Percentiles rank a stretch among this genome's conserved stretches.
Conservation (phyloP, 1,284 basidiomycete genomes). For the Schizopora paradoxa region DNA sequence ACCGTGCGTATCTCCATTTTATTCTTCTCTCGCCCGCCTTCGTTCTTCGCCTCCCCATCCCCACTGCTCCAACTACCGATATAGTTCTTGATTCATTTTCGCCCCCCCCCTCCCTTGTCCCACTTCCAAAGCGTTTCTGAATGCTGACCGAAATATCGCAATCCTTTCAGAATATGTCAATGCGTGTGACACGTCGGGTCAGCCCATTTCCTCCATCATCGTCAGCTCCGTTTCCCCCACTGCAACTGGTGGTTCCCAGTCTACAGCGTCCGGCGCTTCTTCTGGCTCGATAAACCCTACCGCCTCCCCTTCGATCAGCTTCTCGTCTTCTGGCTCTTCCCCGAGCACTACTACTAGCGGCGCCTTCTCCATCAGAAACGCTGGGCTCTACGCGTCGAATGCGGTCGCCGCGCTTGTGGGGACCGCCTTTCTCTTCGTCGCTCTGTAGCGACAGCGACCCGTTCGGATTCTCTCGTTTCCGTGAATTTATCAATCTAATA, state of each 20-base stretch:
- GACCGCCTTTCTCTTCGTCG: no score
- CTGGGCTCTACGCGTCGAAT: no score
- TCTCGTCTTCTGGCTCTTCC: no score
- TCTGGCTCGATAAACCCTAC: not conserved
- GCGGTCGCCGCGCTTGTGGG: no score
- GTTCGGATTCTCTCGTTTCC: no score
- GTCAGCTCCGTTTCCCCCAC: slow-evolving; percentile 11
- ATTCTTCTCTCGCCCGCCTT: not conserved
- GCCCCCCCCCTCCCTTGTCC: not conserved
- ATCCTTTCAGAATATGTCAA: slow-evolving; percentile 12
- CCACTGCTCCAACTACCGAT: not conserved
- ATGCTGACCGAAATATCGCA: not conserved
- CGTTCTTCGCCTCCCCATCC: not conserved
- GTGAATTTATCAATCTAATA: no score
- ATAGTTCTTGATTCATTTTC: not conserved
- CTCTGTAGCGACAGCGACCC: no score
- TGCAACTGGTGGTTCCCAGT: not conserved
- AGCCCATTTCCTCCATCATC: slow-evolving; percentile 13
- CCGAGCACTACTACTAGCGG: no score
- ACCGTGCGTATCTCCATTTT: slow-evolving; percentile 10
- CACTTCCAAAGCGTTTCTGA: not conserved
- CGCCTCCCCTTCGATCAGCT: no score
- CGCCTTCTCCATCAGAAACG: no score
- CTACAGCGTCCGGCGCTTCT: not conserved
- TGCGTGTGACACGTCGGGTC: slow-evolving; percentile 11